Evolutionary conservation across 306 rosid genomes (phyloP), one percentile per base, ranked within the genome.

Genomic region (Myrica gale): DNA sequence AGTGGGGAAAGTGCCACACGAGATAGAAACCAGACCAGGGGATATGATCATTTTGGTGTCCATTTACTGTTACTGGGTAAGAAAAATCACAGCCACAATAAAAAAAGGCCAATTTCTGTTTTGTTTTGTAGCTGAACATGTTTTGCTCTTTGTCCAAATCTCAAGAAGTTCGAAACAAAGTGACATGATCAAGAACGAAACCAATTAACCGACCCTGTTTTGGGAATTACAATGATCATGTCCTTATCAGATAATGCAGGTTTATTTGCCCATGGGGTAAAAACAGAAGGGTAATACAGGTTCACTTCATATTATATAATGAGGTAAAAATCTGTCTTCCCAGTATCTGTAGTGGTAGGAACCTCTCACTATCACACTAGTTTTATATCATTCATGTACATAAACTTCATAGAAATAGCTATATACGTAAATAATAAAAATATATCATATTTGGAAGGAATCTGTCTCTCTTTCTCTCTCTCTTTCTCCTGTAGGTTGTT

Each of bases 1-100:
- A 16, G 3, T 17, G 70, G 23, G 23, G 42, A 41, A 37, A 43
- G 11, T 42, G 17, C 23, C 26, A 65, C 46, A 62, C 6, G 11
- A 39, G 69, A 65, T 16, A 65, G 69, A 17, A 63, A 63, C n/a
- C 7, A 65, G 70, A 63, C n/a, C 7, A 65, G 70, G 47, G 20
- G 7, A n/a, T n/a, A 65, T 16, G 48, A 15, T 13, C 15, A 65
- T 65, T 16, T 41, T 17, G 50, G 13, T 37, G 69, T 7, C 69
- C 62, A 19, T 21, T n/a, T 7, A 57, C 63, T 9, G 39, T 16
- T 37, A 9, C 32, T 56, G 21, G 15, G 11, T 20, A n/a, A 20
- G 62, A 20, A 56, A 0, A 20, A 2, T 13, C 37, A 32, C 15
- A 48, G 53, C 5, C 20, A 56, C 62, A 21, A 56, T 5, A 3